Evolutionary conservation across 495 filamentous ascomycete species (phyloP).

Genomic region (Penicillium simplicissimum): DNA sequence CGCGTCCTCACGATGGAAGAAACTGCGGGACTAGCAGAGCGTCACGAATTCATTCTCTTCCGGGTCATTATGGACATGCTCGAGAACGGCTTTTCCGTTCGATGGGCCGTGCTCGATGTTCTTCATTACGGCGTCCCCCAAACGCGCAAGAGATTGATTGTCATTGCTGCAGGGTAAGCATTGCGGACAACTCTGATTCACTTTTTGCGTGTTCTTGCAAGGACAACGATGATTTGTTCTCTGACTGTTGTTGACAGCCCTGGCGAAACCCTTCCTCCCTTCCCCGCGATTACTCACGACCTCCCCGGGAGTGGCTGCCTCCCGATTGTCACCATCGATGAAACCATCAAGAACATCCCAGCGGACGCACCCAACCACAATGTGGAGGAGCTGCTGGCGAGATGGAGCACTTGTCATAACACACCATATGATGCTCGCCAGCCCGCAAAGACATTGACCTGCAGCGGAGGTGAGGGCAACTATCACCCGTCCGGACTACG

Average conservation of each 20-base stretch:
- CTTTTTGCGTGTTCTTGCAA: too few relatives aligned
- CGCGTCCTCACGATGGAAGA: constrained; percentile 83
- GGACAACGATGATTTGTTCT: neutral
- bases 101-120: constrained; percentile 55
- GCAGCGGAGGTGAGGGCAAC: constrained; percentile 64
- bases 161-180: constrained; percentile 75
- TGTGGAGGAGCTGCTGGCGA: constrained; percentile 21
- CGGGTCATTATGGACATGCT: constrained; percentile 66
- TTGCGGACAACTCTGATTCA: neutral
- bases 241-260: constrained; percentile 48
- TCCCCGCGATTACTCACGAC: constrained; percentile 67
- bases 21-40: constrained; percentile 63
- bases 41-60: constrained; percentile 54
- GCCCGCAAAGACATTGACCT: constrained; percentile 65
- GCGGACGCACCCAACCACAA: constrained; percentile 47
- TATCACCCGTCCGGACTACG: constrained; percentile 69
- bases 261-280: constrained; percentile 70
- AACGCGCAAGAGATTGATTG: constrained; percentile 62
- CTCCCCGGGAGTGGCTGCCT: constrained; percentile 29
- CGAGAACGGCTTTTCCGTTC: constrained; percentile 66
- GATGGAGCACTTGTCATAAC: constrained; percentile 2
- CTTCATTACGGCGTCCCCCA: constrained; percentile 64
- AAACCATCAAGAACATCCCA: constrained; percentile 49
- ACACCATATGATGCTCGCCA: constrained; percentile 48
- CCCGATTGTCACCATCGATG: constrained; percentile 46